Evolutionary conservation across 805 yeast species (phyloP), one percentile per base, ranked within the genome.

Genomic region (Saturnispora gosingensis): DNA sequence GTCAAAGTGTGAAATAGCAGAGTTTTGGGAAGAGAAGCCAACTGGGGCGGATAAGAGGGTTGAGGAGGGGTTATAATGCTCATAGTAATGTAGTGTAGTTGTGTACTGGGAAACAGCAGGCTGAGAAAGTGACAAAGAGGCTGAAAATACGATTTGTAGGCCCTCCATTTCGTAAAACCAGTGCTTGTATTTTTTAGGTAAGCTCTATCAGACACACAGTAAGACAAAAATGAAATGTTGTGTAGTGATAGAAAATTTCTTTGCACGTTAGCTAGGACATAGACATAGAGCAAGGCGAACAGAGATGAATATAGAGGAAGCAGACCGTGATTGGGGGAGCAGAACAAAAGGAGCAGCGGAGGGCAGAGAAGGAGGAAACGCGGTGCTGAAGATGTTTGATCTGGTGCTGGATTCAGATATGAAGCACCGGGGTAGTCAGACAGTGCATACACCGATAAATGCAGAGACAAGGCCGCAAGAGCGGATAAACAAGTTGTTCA

Each of bases 401-500:
- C 16, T 25, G 5, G 15, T 40, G 6, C 4, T n/a, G 25, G 44
- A 40, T 22, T 24, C 44, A 5, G 30, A 40, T 40, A 38, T 16
- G 8, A 38, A 18, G 22, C 42, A 11, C 7, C 5, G 15, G 22
- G n/a, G 7, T 38, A 18, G 15, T 16, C 24, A 38, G 42, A 9
- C 25, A 18, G 13, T 18, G 7, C 42, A 18, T 18, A 10, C 42
- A 16, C 15, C 18, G 22, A 40, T 5, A 13, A 40, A 18, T 24
- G 24, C 25, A 13, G 44, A 40, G 9, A 40, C 28, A 8, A 40
- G 24, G 25, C 18, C 28, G 24, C 5, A 15, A 13, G 20, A 11
- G 13, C 38, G 58, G 40, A 43, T 61, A 3, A 55, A 54, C 20
- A 49, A 50, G 36, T 45, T 59, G 59, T 62, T 62, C 46, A 53